phyloP scores from a whole-genome alignment of 306 rosid genomes.

The Malus orientalis region DNA sequence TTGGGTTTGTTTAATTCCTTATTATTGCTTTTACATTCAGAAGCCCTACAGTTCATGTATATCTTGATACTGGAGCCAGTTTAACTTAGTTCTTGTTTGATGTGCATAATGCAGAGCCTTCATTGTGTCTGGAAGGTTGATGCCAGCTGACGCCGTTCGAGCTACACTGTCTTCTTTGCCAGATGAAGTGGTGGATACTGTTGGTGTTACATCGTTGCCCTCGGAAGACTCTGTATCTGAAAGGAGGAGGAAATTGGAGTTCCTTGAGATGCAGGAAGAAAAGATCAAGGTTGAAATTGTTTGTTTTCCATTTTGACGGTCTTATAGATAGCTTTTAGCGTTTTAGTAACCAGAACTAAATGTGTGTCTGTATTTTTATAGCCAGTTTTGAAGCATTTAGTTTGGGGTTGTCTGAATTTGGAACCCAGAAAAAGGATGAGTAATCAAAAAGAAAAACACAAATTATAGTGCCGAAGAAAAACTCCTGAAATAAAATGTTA shows the following conservation, averaged over 20 bases:
- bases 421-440: background rate
- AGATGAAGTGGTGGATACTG: slow-evolving; percentile 90
- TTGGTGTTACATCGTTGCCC: slow-evolving; percentile 79
- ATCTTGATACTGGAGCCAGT: background rate
- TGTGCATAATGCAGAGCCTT: slow-evolving; percentile 53
- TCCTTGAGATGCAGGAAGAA: slow-evolving; percentile 92
- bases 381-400: slow-evolving; percentile 7
- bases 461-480: background rate
- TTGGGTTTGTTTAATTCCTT: background rate
- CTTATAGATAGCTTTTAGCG: background rate
- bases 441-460: background rate
- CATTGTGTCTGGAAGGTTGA: slow-evolving; percentile 68
- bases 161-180: slow-evolving; percentile 91
- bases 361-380: background rate
- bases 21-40: background rate
- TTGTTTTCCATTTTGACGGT: slow-evolving; percentile 3
- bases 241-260: slow-evolving; percentile 90
- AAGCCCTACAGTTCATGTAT: background rate
- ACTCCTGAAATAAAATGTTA: background rate
- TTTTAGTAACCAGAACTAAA: background rate
- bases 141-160: slow-evolving; percentile 87
- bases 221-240: slow-evolving; percentile 88
- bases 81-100: background rate
- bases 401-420: background rate
- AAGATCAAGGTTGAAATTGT: slow-evolving; percentile 59